phyloP scores from a whole-genome alignment of 108 stramenopile species.

The Mayamaea pseudoterrestris region DNA sequence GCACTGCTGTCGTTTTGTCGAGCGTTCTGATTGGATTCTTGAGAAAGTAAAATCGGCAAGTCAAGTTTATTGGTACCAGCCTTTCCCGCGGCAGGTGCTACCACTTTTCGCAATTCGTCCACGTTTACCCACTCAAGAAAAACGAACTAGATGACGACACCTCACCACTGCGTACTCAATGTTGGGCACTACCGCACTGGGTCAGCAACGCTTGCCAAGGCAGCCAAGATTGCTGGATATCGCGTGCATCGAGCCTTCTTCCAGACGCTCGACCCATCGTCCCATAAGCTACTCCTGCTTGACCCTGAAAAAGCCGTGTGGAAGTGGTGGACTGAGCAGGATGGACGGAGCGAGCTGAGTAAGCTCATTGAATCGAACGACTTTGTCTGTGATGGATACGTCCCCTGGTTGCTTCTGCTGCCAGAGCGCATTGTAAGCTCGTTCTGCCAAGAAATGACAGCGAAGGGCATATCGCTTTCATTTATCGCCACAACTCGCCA shows the following conservation, averaged over 20 bases:
- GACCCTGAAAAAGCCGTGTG: slow-evolving; percentile 9
- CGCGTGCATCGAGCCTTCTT: slow-evolving; percentile 5
- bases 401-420: slow-evolving; percentile 14
- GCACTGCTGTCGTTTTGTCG: no score
- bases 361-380: slow-evolving; percentile 3
- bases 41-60: no score
- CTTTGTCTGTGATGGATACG: slow-evolving; percentile 25
- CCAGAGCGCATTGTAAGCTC: neutral
- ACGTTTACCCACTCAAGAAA: no score
- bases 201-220: slow-evolving; percentile 21
- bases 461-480: slow-evolving; percentile 8
- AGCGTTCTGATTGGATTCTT: no score
- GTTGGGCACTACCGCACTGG: slow-evolving; percentile 34
- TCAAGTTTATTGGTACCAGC: no score
- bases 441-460: no score
- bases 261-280: slow-evolving; percentile 2
- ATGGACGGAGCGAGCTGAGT: slow-evolving; percentile 3
- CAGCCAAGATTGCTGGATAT: slow-evolving; percentile 5
- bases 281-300: slow-evolving; percentile 10
- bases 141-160: no score
- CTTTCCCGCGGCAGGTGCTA: no score
- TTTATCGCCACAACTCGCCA: slow-evolving; percentile 20
- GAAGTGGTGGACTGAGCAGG: slow-evolving; percentile 3
- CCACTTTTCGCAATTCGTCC: no score
- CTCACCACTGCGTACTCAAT: slow-evolving; percentile 31